Percentiles rank a stretch among this genome's conserved stretches.
These are phyloP conservation scores for Xerocomellus dryophilus DNA, from an alignment of 768 basidiomycete species.

Conservation along the genomic window DNA sequence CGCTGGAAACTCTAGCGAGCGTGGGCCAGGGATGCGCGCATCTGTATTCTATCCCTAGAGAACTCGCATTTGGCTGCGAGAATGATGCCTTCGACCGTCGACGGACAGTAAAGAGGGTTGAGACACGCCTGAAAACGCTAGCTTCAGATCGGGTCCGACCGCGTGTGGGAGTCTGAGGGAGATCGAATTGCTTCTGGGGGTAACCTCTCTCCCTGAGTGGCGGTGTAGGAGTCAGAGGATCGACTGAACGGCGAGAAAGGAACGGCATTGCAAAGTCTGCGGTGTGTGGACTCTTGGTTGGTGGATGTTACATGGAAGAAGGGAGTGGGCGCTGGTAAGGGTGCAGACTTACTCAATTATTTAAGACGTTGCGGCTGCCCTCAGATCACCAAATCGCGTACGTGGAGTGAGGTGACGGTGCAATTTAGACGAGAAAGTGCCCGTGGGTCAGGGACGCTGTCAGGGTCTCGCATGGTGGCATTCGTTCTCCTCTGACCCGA, in stretches of 20 bases:
- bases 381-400: constrained; percentile 23
- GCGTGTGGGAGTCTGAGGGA: constrained; percentile 10
- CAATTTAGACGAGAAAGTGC: not conserved
- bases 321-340: not conserved
- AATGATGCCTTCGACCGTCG: constrained; percentile 21
- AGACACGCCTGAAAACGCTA: constrained; percentile 29
- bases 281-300: not conserved
- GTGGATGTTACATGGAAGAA: constrained; percentile 18
- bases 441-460: constrained; percentile 12
- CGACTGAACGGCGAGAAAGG: constrained; percentile 29
- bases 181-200: not conserved
- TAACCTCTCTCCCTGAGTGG: constrained; percentile 2
- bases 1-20: constrained; percentile 25
- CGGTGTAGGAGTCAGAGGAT: constrained; percentile 12
- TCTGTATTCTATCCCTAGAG: constrained; percentile 18
- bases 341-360: constrained; percentile 17
- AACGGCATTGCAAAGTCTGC: constrained; percentile 23
- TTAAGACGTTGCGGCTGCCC: constrained; percentile 16
- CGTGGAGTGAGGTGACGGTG: constrained; percentile 8
- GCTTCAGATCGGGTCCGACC: constrained; percentile 26
- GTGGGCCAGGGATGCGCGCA: constrained; percentile 8
- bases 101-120: constrained; percentile 25
- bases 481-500: not conserved
- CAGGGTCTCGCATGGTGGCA: constrained; percentile 15
- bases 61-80: constrained; percentile 1